Evolutionary conservation across 805 yeast species (phyloP).

Genomic region (Torulaspora gathmanii): DNA sequence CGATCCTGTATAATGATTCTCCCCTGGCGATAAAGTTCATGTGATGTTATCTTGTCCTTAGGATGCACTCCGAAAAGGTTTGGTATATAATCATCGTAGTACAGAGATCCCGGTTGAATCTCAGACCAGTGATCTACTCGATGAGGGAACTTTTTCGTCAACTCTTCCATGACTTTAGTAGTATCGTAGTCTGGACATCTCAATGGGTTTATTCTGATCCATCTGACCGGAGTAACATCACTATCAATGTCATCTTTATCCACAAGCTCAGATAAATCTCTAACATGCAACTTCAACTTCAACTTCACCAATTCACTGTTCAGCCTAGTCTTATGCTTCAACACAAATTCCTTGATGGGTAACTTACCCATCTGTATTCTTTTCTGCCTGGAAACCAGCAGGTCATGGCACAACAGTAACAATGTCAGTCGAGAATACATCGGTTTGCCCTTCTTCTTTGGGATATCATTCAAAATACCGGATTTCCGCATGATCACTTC

Average conservation of each 20-base stretch:
- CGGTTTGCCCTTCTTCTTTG: constrained; percentile 46
- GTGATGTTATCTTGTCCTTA: constrained; percentile 58
- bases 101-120: constrained; percentile 53
- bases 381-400: constrained; percentile 67
- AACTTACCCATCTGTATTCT: constrained; percentile 87
- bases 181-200: constrained; percentile 38
- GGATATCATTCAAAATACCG: constrained; percentile 49
- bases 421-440: constrained; percentile 38
- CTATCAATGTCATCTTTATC: constrained; percentile 43
- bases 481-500: constrained; percentile 60
- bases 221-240: constrained; percentile 68
- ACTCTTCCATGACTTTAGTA: constrained; percentile 24
- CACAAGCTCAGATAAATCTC: constrained; percentile 47
- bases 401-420: constrained; percentile 71
- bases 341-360: constrained; percentile 73
- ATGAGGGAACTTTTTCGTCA: constrained; percentile 37
- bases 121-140: constrained; percentile 44
- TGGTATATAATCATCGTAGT: constrained; percentile 68
- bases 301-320: constrained; percentile 77
- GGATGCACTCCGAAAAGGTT: constrained; percentile 81
- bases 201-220: constrained; percentile 73
- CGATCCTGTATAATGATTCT: constrained; percentile 88
- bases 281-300: constrained; percentile 67
- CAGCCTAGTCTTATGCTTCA: constrained; percentile 73
- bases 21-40: constrained; percentile 70